These are phyloP conservation scores for Vitis amurensis DNA, from an alignment of 164 flowering plant genomes.

Conservation along the genomic window DNA sequence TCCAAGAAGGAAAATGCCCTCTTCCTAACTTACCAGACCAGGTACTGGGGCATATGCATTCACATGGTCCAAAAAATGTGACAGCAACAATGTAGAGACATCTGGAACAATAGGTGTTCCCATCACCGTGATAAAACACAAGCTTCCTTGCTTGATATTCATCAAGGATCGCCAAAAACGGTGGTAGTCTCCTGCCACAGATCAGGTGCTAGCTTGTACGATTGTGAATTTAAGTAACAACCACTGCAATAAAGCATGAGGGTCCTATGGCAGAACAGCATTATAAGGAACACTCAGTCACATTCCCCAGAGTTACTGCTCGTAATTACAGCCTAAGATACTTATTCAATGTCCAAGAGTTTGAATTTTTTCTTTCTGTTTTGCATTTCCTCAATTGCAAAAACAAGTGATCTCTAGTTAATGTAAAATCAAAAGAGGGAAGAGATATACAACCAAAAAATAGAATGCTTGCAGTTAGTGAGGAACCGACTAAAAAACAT, in stretches of 20 bases:
- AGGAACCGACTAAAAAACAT: background rate
- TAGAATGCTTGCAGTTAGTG: background rate
- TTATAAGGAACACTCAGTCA: background rate
- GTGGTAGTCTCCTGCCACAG: background rate
- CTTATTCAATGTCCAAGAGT: background rate
- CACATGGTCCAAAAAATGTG: background rate
- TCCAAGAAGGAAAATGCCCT: background rate
- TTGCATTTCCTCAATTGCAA: background rate
- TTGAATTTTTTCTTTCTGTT: no score
- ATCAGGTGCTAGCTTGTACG: background rate
- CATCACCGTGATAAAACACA: no score
- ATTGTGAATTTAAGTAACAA: background rate
- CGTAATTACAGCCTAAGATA: background rate
- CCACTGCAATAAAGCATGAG: background rate
- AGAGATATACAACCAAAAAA: no score
- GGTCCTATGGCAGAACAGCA: background rate
- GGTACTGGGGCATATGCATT: background rate
- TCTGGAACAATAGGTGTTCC: no score
- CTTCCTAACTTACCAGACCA: background rate
- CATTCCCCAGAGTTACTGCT: background rate
- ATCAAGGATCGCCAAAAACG: background rate
- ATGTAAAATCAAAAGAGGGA: no score
- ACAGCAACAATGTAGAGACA: background rate
- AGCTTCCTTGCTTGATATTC: background rate
- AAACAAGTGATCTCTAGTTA: conserved; percentile 1